A percentile compares a stretch with the other conserved stretches of the same genome.
phyloP scores from a whole-genome alignment of 2,329 filamentous ascomycete genomes.

The Neospermospora avenae region DNA sequence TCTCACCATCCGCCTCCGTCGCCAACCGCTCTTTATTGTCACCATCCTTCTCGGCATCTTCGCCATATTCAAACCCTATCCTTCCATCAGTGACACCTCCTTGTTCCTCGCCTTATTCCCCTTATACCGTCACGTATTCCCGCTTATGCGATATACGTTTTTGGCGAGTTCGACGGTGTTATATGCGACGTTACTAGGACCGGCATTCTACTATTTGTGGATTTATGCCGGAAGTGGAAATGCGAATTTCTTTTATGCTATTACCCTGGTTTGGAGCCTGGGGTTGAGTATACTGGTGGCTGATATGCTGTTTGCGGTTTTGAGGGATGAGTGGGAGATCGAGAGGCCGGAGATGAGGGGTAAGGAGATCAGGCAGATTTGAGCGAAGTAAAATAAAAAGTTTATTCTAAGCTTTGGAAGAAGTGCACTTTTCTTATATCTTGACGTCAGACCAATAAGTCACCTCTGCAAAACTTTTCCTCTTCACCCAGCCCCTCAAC shows the following conservation, averaged over 20 bases:
- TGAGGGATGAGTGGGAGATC: slow-evolving; percentile 91
- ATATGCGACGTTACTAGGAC: slow-evolving; percentile 85
- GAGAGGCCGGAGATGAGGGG: slow-evolving; percentile 87
- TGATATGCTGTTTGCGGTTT: slow-evolving; percentile 81
- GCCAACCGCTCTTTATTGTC: slow-evolving; percentile 82
- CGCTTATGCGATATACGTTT: slow-evolving; percentile 91
- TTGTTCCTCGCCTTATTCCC: slow-evolving; percentile 81
- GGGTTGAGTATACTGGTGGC: slow-evolving; percentile 83
- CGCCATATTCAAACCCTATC: slow-evolving; percentile 95
- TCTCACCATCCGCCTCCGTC: slow-evolving; percentile 75
- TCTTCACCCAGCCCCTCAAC: background rate
- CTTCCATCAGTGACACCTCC: slow-evolving; percentile 85
- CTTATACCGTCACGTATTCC: slow-evolving; percentile 87
- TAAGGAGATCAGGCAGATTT: slow-evolving; percentile 62
- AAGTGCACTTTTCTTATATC: background rate
- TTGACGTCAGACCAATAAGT: background rate
- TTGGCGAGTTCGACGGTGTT: slow-evolving; percentile 77
- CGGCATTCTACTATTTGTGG: slow-evolving; percentile 96
- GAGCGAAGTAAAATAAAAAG: slow-evolving; percentile 5
- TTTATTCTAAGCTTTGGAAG: background rate
- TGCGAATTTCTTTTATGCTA: slow-evolving; percentile 99
- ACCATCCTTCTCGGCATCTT: slow-evolving; percentile 85
- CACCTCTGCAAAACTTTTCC: background rate
- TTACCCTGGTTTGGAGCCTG: slow-evolving; percentile 96
- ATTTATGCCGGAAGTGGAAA: slow-evolving; percentile 97